phyloP scores from a whole-genome alignment of 2,329 filamentous ascomycete species.

The Proliferodiscus dingleyae region DNA sequence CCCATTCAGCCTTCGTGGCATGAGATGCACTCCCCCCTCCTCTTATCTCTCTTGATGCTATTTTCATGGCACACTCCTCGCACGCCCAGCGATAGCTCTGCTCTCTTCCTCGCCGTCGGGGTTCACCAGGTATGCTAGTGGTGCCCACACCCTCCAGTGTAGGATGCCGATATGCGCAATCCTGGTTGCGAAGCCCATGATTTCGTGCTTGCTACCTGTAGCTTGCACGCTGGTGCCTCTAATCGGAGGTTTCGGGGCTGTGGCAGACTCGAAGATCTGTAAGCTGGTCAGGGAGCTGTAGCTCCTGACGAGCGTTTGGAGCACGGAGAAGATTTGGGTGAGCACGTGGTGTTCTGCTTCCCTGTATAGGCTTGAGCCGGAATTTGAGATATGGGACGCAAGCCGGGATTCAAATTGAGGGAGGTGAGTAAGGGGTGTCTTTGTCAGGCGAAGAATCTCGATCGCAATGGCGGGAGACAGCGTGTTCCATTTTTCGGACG shows the following conservation, averaged over 20 bases:
- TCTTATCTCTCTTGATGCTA: background rate
- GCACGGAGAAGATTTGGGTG: slow-evolving; percentile 23
- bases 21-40: too few species aligned
- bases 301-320: slow-evolving; percentile 26
- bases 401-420: slow-evolving; percentile 29
- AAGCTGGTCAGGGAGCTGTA: slow-evolving; percentile 28
- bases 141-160: slow-evolving; percentile 86
- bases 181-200: slow-evolving; percentile 68
- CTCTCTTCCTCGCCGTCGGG: slow-evolving; percentile 22
- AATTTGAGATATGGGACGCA: slow-evolving; percentile 28
- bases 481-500: slow-evolving; percentile 26
- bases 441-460: slow-evolving; percentile 31
- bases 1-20: too few species aligned
- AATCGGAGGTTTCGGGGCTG: slow-evolving; percentile 19
- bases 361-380: slow-evolving; percentile 25
- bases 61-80: slow-evolving; percentile 18
- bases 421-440: slow-evolving; percentile 25
- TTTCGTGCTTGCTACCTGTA: slow-evolving; percentile 22
- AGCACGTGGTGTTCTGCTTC: slow-evolving; percentile 28
- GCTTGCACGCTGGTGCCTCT: slow-evolving; percentile 1
- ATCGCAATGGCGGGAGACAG: slow-evolving; percentile 27
- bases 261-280: slow-evolving; percentile 32
- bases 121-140: slow-evolving; percentile 58
- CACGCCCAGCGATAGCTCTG: slow-evolving; percentile 9
- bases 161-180: slow-evolving; percentile 79